These are phyloP conservation scores for Agaricus subrufescens DNA, from an alignment of 768 basidiomycete species.

Conservation along the genomic window DNA sequence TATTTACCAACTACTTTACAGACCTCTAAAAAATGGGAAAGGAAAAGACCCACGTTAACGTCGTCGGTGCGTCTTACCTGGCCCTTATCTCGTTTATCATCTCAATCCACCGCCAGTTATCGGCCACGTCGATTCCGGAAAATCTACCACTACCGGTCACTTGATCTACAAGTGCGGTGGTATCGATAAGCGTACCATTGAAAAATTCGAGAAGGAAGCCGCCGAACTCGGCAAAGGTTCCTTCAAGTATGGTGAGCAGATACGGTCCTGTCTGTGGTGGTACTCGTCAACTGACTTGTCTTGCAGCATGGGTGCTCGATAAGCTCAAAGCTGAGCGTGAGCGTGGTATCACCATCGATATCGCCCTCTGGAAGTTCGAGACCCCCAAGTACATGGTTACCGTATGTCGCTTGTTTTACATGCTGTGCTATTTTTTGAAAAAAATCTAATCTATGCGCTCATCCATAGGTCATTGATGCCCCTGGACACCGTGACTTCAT, in stretches of 20 bases:
- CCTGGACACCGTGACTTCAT: constrained; percentile 99
- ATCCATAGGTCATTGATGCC: constrained; percentile 89
- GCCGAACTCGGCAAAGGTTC: constrained; percentile 99
- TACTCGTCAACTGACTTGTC: constrained; percentile 16
- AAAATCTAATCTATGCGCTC: constrained; percentile 13
- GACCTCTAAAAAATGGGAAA: constrained; percentile 86
- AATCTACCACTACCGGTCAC: constrained; percentile 99
- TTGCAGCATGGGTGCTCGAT: constrained; percentile 97
- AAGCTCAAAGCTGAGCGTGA: constrained; percentile 99
- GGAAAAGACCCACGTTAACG: constrained; percentile 95
- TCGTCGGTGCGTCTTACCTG: constrained; percentile 71
- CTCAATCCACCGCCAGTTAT: constrained; percentile 60
- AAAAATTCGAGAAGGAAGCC: constrained; percentile 99
- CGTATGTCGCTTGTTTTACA: constrained; percentile 40
- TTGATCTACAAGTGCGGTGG: constrained; percentile 99
- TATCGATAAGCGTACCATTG: constrained; percentile 99
- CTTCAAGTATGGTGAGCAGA: constrained; percentile 88
- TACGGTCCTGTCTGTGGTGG: constrained; percentile 8
- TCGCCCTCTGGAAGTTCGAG: constrained; percentile 99
- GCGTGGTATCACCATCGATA: constrained; percentile 99
- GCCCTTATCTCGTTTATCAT: constrained; percentile 18
- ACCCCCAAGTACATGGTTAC: constrained; percentile 95
- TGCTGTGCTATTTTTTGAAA: constrained; percentile 12
- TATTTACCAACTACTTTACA: constrained; percentile 25
- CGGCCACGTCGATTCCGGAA: constrained; percentile 99